Conservation (phyloP, 1,284 basidiomycete genomes). For the Sutorius eximius region DNA sequence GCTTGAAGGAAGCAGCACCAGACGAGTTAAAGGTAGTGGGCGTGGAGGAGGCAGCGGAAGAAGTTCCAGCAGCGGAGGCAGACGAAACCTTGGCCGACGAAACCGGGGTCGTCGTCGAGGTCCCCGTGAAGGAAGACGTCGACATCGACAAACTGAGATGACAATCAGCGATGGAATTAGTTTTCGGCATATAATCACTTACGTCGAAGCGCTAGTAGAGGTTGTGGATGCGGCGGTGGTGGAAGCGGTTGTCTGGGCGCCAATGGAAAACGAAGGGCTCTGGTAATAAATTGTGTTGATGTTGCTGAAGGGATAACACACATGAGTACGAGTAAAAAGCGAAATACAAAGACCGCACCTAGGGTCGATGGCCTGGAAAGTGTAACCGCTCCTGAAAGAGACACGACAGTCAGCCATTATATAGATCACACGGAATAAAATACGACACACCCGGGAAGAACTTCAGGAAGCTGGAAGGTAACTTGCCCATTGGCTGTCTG, state of each 20-base stretch:
- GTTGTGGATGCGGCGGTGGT: slow-evolving; percentile 20
- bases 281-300: slow-evolving; percentile 46
- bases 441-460: slow-evolving; percentile 49
- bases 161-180: neutral
- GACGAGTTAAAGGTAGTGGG: slow-evolving; percentile 26
- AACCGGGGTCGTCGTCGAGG: neutral
- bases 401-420: slow-evolving; percentile 1
- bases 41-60: slow-evolving; percentile 16
- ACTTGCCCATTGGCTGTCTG: slow-evolving; percentile 37
- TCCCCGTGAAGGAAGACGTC: neutral
- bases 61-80: neutral
- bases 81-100: neutral
- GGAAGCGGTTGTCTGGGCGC: slow-evolving; percentile 25
- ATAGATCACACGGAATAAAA: neutral
- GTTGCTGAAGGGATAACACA: slow-evolving; percentile 38
- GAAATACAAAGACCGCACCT: slow-evolving; percentile 26
- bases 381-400: slow-evolving; percentile 48
- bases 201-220: slow-evolving; percentile 11
- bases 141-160: neutral
- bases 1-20: slow-evolving; percentile 26
- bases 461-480: slow-evolving; percentile 47
- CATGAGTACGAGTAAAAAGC: neutral
- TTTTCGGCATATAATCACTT: neutral
- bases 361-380: slow-evolving; percentile 49
- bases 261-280: slow-evolving; percentile 48